Evolutionary conservation across 768 basidiomycete species (phyloP), one percentile per base, ranked within the genome.

Genomic region (Phaeotremella fagi): DNA sequence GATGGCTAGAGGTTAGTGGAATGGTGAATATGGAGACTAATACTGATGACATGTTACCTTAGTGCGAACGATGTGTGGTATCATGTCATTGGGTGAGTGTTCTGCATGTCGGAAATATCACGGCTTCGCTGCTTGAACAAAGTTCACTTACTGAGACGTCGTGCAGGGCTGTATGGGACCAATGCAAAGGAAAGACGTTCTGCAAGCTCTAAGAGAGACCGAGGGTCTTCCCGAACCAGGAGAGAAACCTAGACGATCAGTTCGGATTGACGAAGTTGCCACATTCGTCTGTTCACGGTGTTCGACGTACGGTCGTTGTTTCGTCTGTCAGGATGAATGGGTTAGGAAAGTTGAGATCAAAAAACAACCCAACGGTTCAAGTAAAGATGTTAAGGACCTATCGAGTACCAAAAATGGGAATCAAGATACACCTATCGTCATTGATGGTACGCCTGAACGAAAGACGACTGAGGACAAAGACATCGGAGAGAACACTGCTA

Each of bases 1-100:
- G 64, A 11, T 70, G 68, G 68, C 38, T 70, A 4, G 65, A 66
- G 49, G 68, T 70, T 38, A 55, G 58, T 25, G n/a, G 5, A n/a
- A 9, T 35, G 33, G 33, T n/a, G 11, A 35, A 9, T 35, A n/a
- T 9, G n/a, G 9, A 9, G 11, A 35, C 33, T 12, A 14, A n/a
- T n/a, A n/a, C n/a, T n/a, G n/a, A n/a, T n/a, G n/a, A n/a, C n/a
- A n/a, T n/a, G n/a, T n/a, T n/a, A n/a, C n/a, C n/a, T 12, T 45
- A 66, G 64, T 70, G 68, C 33, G 28, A 57, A 24, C 47, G 28
- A 33, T 70, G 65, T 52, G 54, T 55, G 0, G 46, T 59, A 0
- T 46, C 65, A 1, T 61, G 48, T 45, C 68, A 70, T 52, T 70
- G 65, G 63, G 68, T 65, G 27, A 45, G 65, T 48, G 4, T 16